A percentile compares a stretch with the other conserved stretches of the same genome.
phyloP scores from a whole-genome alignment of 2,329 filamentous ascomycete genomes.

The Proliferodiscus dingleyae region DNA sequence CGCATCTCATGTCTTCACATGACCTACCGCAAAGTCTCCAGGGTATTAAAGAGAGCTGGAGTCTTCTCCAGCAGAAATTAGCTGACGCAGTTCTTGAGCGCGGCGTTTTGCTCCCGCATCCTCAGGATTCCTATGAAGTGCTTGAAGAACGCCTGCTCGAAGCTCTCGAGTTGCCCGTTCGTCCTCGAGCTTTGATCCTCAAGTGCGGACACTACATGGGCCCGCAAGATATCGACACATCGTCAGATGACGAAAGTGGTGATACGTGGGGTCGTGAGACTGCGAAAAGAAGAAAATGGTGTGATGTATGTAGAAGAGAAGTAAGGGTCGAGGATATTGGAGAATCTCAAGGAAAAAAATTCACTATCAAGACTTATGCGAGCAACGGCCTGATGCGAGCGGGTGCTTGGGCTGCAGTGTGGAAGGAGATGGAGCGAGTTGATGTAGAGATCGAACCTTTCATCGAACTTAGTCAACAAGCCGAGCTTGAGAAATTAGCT shows the following conservation, averaged over 20 bases:
- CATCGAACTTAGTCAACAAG: slow-evolving; percentile 53
- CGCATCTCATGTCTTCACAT: slow-evolving; percentile 45
- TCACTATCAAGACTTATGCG: slow-evolving; percentile 83
- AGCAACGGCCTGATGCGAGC: slow-evolving; percentile 91
- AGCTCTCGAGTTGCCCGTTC: slow-evolving; percentile 63
- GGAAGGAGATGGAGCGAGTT: slow-evolving; percentile 98
- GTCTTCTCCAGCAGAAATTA: slow-evolving; percentile 63
- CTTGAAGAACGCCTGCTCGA: slow-evolving; percentile 74
- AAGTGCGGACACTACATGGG: slow-evolving; percentile 74
- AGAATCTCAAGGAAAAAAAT: slow-evolving; percentile 38
- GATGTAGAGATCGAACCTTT: slow-evolving; percentile 86
- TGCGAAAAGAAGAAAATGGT: slow-evolving; percentile 24
- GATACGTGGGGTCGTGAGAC: slow-evolving; percentile 11
- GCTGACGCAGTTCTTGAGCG: slow-evolving; percentile 69
- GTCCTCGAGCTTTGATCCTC: slow-evolving; percentile 61
- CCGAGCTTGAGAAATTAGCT: slow-evolving; percentile 54
- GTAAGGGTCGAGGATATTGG: slow-evolving; percentile 26
- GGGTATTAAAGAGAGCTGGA: slow-evolving; percentile 57
- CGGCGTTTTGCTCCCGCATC: slow-evolving; percentile 71
- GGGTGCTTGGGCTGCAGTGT: slow-evolving; percentile 88
- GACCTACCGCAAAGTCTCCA: slow-evolving; percentile 43
- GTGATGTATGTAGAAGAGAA: slow-evolving; percentile 31
- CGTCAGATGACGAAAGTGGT: slow-evolving; percentile 27
- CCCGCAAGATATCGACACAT: slow-evolving; percentile 32
- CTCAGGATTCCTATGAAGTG: slow-evolving; percentile 73